A percentile compares a stretch with the other conserved stretches of the same genome.
phyloP scores from a whole-genome alignment of 257 asterid species.

The Linaria vulgaris region DNA sequence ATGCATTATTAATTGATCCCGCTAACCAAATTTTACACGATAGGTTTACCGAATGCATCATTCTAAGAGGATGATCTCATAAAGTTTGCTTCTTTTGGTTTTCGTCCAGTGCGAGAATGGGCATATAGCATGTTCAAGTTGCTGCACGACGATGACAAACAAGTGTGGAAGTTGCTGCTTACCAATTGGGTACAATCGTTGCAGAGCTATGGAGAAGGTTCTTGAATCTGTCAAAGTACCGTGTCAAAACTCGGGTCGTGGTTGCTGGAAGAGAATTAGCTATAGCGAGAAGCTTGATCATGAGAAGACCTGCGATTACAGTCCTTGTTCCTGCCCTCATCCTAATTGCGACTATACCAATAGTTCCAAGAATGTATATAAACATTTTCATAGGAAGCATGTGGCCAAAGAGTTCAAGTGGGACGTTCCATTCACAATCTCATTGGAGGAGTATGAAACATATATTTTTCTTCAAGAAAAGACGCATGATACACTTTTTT shows the following conservation, averaged over 20 bases:
- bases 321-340: slow-evolving; percentile 58
- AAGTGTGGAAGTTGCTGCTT: slow-evolving; percentile 61
- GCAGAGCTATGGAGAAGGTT: slow-evolving; percentile 72
- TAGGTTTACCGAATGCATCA: too few relatives aligned
- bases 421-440: slow-evolving; percentile 24
- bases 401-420: slow-evolving; percentile 24
- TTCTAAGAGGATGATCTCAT: too few relatives aligned
- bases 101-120: slow-evolving; percentile 70
- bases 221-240: slow-evolving; percentile 49
- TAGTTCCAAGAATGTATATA: slow-evolving; percentile 31
- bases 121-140: slow-evolving; percentile 66
- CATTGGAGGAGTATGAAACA: slow-evolving; percentile 27
- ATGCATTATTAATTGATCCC: too few relatives aligned
- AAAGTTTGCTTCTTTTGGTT: slow-evolving; percentile 6
- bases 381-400: slow-evolving; percentile 46
- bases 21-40: too few relatives aligned
- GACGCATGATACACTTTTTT: slow-evolving; percentile 30
- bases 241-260: slow-evolving; percentile 44
- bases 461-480: slow-evolving; percentile 43
- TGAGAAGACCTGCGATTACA: slow-evolving; percentile 46
- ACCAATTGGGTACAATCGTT: slow-evolving; percentile 69
- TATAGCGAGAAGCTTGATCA: slow-evolving; percentile 46
- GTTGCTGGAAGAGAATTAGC: slow-evolving; percentile 48
- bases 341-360: slow-evolving; percentile 34
- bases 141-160: slow-evolving; percentile 52